Evolutionary conservation across 2,329 filamentous ascomycete species (phyloP), one percentile per base, ranked within the genome.

Genomic region (Alternaria arborescens): DNA sequence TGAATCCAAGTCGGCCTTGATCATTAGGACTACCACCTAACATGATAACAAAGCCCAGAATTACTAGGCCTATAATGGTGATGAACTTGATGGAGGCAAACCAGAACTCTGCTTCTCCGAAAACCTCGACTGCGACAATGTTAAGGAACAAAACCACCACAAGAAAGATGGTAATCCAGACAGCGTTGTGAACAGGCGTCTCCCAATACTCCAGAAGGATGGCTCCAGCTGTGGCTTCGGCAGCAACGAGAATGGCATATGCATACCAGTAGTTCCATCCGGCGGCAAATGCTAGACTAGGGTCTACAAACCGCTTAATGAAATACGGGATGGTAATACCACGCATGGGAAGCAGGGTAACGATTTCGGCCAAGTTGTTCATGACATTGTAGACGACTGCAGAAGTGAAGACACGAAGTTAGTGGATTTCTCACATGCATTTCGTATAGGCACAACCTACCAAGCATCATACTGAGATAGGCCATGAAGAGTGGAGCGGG

Each of bases 1-100:
- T 77, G 72, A 92, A 92, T 1, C 90, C 90, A 0, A 77, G 64
- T 20, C 52, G 52, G 4, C 72, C 75, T 58, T 78, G 74, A 24
- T 72, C 69, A 28, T 78, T 77, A 0, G 75, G 75, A 56, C 71
- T 74, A 4, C 75, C 75, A 5, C 75, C 75, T 2, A 78, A 61
- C 74, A 77, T 76, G 58, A 78, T 77, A 44, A 76, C 72, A 43
- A 78, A 70, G 6, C 75, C 75, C 8, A 77, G 67, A 40, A 77
- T 75, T 51, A 78, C 71, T 1, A 78, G 65, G 3, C 73, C 76
- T 60, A 78, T 76, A 46, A 77, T 77, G 5, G 74, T 77, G 8
- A 78, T 62, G 47, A 78, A 82, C 65, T 86, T 86, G 67, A 86
- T 79, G 14, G 79, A 80, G 14, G 84, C 83, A 58, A 85, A 85